A percentile compares a stretch with the other conserved stretches of the same genome.
Conservation (phyloP, 208 protist genomes). For the Borovskyia barvae region DNA sequence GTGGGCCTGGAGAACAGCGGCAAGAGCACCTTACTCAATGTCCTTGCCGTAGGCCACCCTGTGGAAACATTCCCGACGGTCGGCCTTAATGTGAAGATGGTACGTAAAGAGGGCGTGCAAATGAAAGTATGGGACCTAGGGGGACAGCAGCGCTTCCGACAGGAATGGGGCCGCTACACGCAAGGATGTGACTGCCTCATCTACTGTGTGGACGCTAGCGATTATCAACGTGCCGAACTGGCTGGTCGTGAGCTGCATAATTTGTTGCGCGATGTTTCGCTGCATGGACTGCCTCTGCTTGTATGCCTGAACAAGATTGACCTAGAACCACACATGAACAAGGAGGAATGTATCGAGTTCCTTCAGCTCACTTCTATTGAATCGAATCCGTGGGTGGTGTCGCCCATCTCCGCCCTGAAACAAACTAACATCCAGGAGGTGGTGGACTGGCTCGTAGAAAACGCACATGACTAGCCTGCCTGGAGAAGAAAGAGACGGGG, state of each 20-base stretch:
- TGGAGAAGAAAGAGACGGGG: neutral
- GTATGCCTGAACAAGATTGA: slow-evolving; percentile 89
- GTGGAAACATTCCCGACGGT: slow-evolving; percentile 77
- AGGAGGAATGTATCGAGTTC: slow-evolving; percentile 70
- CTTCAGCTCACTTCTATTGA: slow-evolving; percentile 54
- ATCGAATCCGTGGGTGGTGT: slow-evolving; percentile 63
- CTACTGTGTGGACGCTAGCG: slow-evolving; percentile 73
- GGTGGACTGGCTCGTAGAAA: slow-evolving; percentile 75
- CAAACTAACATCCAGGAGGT: slow-evolving; percentile 75
- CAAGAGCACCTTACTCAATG: slow-evolving; percentile 85
- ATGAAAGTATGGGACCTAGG: slow-evolving; percentile 85
- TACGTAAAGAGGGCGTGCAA: slow-evolving; percentile 73
- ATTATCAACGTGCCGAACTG: slow-evolving; percentile 52
- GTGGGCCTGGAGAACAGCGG: slow-evolving; percentile 76
- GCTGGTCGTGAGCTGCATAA: slow-evolving; percentile 64
- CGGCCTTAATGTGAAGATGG: slow-evolving; percentile 77
- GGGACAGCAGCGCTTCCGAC: slow-evolving; percentile 70
- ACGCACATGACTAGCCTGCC: slow-evolving; percentile 40
- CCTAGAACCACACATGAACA: slow-evolving; percentile 74
- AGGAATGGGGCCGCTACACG: slow-evolving; percentile 75
- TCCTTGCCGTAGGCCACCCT: slow-evolving; percentile 61
- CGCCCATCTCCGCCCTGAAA: slow-evolving; percentile 57
- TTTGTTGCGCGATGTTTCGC: slow-evolving; percentile 48
- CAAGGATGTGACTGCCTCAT: slow-evolving; percentile 70
- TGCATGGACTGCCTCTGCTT: slow-evolving; percentile 60